Conservation (phyloP, 306 rosid genomes). For the Astragalus glycyphyllos region DNA sequence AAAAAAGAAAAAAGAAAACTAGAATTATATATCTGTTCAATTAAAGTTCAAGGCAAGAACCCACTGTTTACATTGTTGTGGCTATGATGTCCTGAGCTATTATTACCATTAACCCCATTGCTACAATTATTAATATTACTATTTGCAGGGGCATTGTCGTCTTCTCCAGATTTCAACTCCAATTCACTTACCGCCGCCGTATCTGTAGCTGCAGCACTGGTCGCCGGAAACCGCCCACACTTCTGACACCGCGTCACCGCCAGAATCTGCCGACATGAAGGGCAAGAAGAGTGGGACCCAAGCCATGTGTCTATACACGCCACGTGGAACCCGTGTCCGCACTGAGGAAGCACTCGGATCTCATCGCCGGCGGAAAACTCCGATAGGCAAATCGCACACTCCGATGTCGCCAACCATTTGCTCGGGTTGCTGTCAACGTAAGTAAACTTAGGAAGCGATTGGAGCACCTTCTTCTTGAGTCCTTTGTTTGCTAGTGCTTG, state of each 20-base stretch:
- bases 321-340: slow-evolving; percentile 73
- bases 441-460: slow-evolving; percentile 69
- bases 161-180: slow-evolving; percentile 48
- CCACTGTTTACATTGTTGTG: slow-evolving; percentile 18
- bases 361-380: slow-evolving; percentile 70
- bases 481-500: slow-evolving; percentile 69
- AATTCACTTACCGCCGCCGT: slow-evolving; percentile 16
- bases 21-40: too few species aligned
- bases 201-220: slow-evolving; percentile 22
- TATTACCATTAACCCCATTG: background rate
- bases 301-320: slow-evolving; percentile 79
- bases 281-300: slow-evolving; percentile 78
- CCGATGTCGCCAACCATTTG: slow-evolving; percentile 54
- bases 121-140: background rate
- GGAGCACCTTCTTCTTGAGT: slow-evolving; percentile 75
- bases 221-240: slow-evolving; percentile 71
- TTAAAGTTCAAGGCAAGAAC: slow-evolving; percentile 53
- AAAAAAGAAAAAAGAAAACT: slow-evolving; percentile 21
- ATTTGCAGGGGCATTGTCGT: slow-evolving; percentile 36
- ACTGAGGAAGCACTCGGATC: slow-evolving; percentile 77
- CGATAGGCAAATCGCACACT: slow-evolving; percentile 77
- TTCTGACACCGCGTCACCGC: slow-evolving; percentile 69
- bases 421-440: slow-evolving; percentile 46
- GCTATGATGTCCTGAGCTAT: background rate
- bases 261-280: slow-evolving; percentile 71